Evolutionary conservation across 768 basidiomycete genomes (phyloP).

Genomic region (Trametes cingulata): DNA sequence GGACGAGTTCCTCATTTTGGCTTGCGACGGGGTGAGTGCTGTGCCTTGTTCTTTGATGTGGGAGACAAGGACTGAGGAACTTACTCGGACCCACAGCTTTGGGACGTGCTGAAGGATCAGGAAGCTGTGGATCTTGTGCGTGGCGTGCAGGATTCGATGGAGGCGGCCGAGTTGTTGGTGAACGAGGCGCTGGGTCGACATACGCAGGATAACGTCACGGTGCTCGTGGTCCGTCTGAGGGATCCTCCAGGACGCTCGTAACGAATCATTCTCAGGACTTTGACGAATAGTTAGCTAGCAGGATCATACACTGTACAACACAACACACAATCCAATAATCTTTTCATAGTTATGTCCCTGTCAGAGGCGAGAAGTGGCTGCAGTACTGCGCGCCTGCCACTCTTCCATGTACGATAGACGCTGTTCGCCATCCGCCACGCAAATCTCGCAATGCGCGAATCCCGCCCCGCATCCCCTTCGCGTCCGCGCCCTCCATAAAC

Average conservation of each 20-base stretch:
- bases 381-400: too few species aligned
- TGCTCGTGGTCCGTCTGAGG: constrained; percentile 1
- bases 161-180: not conserved
- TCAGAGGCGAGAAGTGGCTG: too few species aligned
- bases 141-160: not conserved
- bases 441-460: constrained; percentile 1
- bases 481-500: not conserved
- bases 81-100: not conserved
- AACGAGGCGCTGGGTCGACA: not conserved
- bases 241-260: not conserved
- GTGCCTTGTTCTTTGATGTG: too few species aligned
- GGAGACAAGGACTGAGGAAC: not conserved
- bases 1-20: constrained; percentile 93
- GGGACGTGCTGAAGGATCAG: constrained; percentile 4
- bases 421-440: not conserved
- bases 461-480: not conserved
- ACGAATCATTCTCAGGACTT: not conserved
- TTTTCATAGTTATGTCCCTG: too few species aligned
- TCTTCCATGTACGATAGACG: too few species aligned
- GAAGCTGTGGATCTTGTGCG: constrained; percentile 6
- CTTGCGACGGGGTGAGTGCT: constrained; percentile 92
- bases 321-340: too few species aligned
- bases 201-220: constrained; percentile 9
- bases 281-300: not conserved
- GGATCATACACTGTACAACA: not conserved